phyloP scores from a whole-genome alignment of 352 stramenopile genomes.

The Globisporangium viniferum region DNA sequence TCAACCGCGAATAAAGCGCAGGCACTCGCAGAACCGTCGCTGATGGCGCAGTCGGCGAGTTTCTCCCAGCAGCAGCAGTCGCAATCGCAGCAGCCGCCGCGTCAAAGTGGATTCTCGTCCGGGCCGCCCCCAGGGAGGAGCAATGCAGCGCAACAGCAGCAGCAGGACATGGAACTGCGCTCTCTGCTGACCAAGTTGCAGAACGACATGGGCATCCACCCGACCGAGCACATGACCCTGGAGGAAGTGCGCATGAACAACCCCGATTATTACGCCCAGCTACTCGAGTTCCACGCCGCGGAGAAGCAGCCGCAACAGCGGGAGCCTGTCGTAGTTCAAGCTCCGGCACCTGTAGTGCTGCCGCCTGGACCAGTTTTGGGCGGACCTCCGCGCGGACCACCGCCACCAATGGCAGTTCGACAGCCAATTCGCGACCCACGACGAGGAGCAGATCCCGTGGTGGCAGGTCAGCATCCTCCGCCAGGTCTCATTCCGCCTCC shows the following conservation, averaged over 20 bases:
- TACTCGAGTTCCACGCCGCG: slow-evolving; percentile 60
- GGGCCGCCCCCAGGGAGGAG: neutral
- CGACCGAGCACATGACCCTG: slow-evolving; percentile 80
- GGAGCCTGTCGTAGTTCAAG: neutral
- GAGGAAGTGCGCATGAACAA: slow-evolving; percentile 87
- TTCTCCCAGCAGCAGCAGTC: slow-evolving; percentile 41
- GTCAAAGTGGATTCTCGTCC: slow-evolving; percentile 3
- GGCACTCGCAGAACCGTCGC: slow-evolving; percentile 42
- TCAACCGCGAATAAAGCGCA: slow-evolving; percentile 53
- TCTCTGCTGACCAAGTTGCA: slow-evolving; percentile 80
- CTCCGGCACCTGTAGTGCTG: neutral
- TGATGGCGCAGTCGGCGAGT: slow-evolving; percentile 35
- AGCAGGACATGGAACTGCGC: slow-evolving; percentile 77
- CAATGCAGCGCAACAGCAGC: slow-evolving; percentile 20
- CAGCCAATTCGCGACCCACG: slow-evolving; percentile 12
- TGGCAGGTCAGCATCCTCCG: neutral
- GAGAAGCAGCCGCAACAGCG: slow-evolving; percentile 12
- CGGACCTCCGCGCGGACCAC: slow-evolving; percentile 6
- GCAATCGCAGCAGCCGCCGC: slow-evolving; percentile 15
- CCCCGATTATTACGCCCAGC: slow-evolving; percentile 78
- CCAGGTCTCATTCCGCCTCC: neutral
- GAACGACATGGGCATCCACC: slow-evolving; percentile 87
- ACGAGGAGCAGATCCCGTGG: slow-evolving; percentile 1
- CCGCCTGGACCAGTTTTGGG: slow-evolving; percentile 10
- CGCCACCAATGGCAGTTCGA: neutral